Base-by-base conservation (phyloP, 2,329 filamentous ascomycete genomes). In the Acrodontium crateriforme region DNA sequence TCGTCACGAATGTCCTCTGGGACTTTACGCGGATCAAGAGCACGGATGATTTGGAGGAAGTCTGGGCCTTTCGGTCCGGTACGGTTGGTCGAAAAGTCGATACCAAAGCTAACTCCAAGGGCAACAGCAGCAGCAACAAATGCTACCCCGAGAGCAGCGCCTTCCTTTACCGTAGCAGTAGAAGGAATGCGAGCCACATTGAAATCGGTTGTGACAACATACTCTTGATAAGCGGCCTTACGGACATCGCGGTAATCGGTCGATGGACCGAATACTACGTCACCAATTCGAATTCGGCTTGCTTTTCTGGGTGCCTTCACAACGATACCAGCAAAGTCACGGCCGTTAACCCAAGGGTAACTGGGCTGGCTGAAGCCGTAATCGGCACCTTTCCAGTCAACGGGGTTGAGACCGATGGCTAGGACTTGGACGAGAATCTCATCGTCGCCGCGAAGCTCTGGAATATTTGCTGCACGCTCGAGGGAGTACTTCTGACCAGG, bases 201-300 rank as follows among this genome's bases (percentile, higher is more conserved):
- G 52, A 67, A 78, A 35, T 70, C 62, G 1, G 67, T 70, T 0
- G 73, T 67, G 3, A 80, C 61, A 11, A 70, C 69, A 39, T 77
- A 81, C 45, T 80, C 59, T 49, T 82, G 77, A 46, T 74, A 82
- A 1, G 74, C 72, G 1, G 74, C 74, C 50, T 82, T 82, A 18
- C 77, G 65, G 12, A 72, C 60, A 42, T 82, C 77, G 10, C 77
- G 67, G 44, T 82, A 82, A 53, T 82, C 77, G 16, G 77, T 82
- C 0, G 75, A 79, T 9, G 78, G 72, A n/a, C 70, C 69, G 18
- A 78, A 63, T 7, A 62, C 57, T 28, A 63, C 56, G 37, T 78
- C 73, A 16, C 72, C 69, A 6, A 58, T 47, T 28, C 60, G 59
- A 13, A 79, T 56, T 26, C 72, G 63, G 2, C 61, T 63, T 12